Percentiles rank a stretch among this genome's conserved stretches.
Conservation (phyloP, 2,329 filamentous ascomycete genomes). For the Orbilia quercus region DNA sequence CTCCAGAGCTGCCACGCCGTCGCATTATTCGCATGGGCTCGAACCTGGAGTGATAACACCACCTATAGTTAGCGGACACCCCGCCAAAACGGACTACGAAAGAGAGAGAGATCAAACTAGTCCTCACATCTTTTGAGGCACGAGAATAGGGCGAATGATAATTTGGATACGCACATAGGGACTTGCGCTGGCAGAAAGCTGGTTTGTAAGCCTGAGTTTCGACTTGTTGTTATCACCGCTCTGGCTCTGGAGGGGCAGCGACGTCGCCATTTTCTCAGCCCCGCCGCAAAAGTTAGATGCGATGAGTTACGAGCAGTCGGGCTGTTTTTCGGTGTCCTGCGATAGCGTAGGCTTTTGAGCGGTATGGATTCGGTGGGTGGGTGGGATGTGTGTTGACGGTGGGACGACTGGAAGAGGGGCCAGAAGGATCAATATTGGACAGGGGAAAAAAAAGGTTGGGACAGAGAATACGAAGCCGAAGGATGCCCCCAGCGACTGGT, state of each 20-base stretch:
- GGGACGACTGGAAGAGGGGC: not conserved
- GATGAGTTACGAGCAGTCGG: not conserved
- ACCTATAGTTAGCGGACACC: slow-evolving; percentile 18
- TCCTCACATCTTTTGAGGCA: slow-evolving; percentile 31
- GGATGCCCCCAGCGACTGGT: slow-evolving; percentile 11
- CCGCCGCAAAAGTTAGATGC: not conserved
- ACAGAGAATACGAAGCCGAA: slow-evolving; percentile 4
- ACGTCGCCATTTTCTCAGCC: slow-evolving; percentile 40
- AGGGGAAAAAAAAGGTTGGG: slow-evolving; percentile 6
- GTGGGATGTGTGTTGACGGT: not conserved
- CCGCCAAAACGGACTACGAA: slow-evolving; percentile 22
- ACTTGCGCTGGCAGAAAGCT: slow-evolving; percentile 58
- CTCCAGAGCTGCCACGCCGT: slow-evolving; percentile 94
- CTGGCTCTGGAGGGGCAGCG: slow-evolving; percentile 44
- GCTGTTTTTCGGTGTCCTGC: not conserved
- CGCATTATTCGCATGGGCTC: slow-evolving; percentile 79
- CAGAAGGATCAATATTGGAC: not conserved
- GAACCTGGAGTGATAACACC: slow-evolving; percentile 67
- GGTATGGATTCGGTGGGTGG: not conserved
- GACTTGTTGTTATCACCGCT: slow-evolving; percentile 42
- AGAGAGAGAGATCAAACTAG: not conserved
- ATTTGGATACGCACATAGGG: slow-evolving; percentile 58
- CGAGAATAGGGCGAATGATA: slow-evolving; percentile 14
- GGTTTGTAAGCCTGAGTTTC: slow-evolving; percentile 58
- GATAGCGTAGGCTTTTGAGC: too few species aligned